These are phyloP conservation scores for Vitis vinifera DNA, from an alignment of 164 flowering plant genomes.

Conservation along the genomic window ASM3070453v1 NC_081818.1:26498501-26499000, in stretches of 20 bases:
- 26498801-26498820: conserved; percentile 70
- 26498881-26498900: too few species aligned
- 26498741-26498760: conserved; percentile 88
- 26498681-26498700: conserved; percentile 73
- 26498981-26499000: too few species aligned
- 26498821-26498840: background rate
- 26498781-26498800: conserved; percentile 74
- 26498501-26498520: conserved; percentile 2
- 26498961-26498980: background rate
- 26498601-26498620: background rate
- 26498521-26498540: background rate
- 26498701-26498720: conserved; percentile 93
- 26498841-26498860: background rate
- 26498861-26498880: too few species aligned
- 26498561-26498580: background rate
- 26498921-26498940: too few species aligned
- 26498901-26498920: too few species aligned
- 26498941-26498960: background rate
- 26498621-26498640: background rate
- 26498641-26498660: conserved; percentile 37
- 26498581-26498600: background rate
- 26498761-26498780: conserved; percentile 94
- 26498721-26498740: conserved; percentile 88
- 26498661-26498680: conserved; percentile 99
- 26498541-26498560: background rate